Conservation (phyloP, 1,139 yeast species). For the Zygoascus sp. region DNA sequence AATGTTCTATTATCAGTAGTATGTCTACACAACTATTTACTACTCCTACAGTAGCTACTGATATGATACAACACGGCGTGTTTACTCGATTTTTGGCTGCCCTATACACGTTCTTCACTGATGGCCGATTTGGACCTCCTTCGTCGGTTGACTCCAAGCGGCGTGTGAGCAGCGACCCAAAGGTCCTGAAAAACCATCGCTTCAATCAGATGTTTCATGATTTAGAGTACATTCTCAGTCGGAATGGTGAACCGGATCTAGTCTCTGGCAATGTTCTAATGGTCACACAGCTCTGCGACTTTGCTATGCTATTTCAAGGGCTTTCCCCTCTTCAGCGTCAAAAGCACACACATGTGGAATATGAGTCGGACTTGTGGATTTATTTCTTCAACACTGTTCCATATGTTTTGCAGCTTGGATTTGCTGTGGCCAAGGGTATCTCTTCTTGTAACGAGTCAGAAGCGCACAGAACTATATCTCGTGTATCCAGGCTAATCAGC, state of each 20-base stretch:
- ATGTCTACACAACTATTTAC: conserved; percentile 85
- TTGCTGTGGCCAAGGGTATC: conserved; percentile 36
- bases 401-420: conserved; percentile 36
- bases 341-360: conserved; percentile 79
- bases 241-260: conserved; percentile 53
- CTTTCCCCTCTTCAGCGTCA: conserved; percentile 73
- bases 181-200: conserved; percentile 60
- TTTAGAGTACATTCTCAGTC: conserved; percentile 67
- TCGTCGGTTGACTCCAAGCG: conserved; percentile 40
- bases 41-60: conserved; percentile 72
- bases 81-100: conserved; percentile 63
- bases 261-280: conserved; percentile 33
- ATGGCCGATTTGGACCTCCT: conserved; percentile 50
- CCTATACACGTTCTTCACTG: conserved; percentile 60
- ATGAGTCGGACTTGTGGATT: conserved; percentile 82
- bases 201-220: conserved; percentile 87
- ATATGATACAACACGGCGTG: conserved; percentile 66
- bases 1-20: conserved; percentile 66
- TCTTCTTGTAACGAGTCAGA: conserved; percentile 20
- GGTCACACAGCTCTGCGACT: conserved; percentile 53
- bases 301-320: conserved; percentile 71
- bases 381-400: conserved; percentile 73
- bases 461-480: conserved; percentile 22
- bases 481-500: conserved; percentile 26
- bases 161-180: conserved; percentile 34